Evolutionary conservation across 179 eudicot genomes (phyloP), one percentile per base, ranked within the genome.

Genomic region (Heliamphora pulchella): DNA sequence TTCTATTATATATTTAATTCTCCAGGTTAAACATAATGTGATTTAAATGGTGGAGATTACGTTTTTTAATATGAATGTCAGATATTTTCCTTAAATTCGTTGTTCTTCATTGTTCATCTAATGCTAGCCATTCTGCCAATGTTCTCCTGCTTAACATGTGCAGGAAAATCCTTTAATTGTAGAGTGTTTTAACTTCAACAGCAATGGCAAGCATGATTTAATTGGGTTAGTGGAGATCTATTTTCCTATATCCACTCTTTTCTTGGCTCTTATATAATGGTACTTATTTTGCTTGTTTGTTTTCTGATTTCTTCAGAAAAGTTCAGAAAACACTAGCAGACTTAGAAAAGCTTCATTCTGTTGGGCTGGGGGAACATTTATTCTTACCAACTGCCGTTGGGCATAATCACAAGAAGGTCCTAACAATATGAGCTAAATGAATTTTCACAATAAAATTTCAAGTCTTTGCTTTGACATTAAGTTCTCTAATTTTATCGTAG

Each of bases 171-270:
- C 93, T 17, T 84, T 96, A 78, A 83, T 84, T 77, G 87, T 96
- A 8, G 99, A 96, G 87, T 96, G 99, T 84, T 96, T 85, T 82
- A 89, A 94, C 83, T 96, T 94, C 81, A 96, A 92, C 82, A 86
- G 88, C 90, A 91, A 89, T 69, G 99, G 99, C 71, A 94, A 91
- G 82, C 99, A 96, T 83, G 97, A 90, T 84, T 87, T 90, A 79
- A 82, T 96, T 81, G 97, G 97, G 99, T 98, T 96, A 89, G 78
- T 74, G 71, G 67, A 72, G 51, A 41, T 74, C 58, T 74, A 76
- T 65, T 59, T 79, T 75, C 59, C 20, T 18, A 67, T 7, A 53
- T 59, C 82, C 74, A 39, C 44, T 53, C 48, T 68, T 83, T 78
- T 71, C 78, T 59, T 81, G 59, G 53, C 75, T 43, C 67, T 58